Conservation (phyloP, 2,329 filamentous ascomycete genomes). For the Beauveria asiatica region DNA sequence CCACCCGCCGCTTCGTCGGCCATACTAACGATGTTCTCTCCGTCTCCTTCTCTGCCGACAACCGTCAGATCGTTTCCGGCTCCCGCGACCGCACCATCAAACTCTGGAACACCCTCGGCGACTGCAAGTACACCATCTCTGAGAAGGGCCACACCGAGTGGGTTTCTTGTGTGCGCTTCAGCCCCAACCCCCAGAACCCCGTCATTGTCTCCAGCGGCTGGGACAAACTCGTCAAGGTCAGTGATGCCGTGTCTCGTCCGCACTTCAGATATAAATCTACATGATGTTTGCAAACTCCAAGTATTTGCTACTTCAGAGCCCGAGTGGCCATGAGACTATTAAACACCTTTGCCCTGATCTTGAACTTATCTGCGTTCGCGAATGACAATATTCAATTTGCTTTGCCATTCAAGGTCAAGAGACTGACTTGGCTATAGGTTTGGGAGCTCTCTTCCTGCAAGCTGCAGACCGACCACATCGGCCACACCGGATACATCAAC, state of each 20-base stretch:
- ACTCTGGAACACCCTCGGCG: constrained; percentile 99
- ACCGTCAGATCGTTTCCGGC: constrained; percentile 98
- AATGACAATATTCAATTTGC: neutral
- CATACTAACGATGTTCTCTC: constrained; percentile 99
- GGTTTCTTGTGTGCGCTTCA: constrained; percentile 99
- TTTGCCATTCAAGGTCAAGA: neutral
- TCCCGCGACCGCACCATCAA: constrained; percentile 99
- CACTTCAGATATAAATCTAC: constrained; percentile 23
- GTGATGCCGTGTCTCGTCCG: constrained; percentile 29
- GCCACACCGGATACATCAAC: constrained; percentile 99
- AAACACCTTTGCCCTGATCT: constrained; percentile 81
- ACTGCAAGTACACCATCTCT: constrained; percentile 99
- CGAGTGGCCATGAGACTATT: constrained; percentile 88
- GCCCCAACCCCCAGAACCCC: constrained; percentile 99
- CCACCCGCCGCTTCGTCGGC: constrained; percentile 96
- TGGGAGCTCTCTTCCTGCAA: constrained; percentile 99
- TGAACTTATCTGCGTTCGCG: constrained; percentile 17
- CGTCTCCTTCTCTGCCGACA: constrained; percentile 99
- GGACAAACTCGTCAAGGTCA: constrained; percentile 99
- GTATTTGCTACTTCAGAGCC: constrained; percentile 99
- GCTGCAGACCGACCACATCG: constrained; percentile 99
- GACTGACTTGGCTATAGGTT: constrained; percentile 50
- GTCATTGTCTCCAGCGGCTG: constrained; percentile 97
- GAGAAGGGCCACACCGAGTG: constrained; percentile 99
- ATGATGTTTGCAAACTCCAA: constrained; percentile 84